phyloP scores from a whole-genome alignment of 1,139 yeast species.

The Geotrichum aggregatum region DNA sequence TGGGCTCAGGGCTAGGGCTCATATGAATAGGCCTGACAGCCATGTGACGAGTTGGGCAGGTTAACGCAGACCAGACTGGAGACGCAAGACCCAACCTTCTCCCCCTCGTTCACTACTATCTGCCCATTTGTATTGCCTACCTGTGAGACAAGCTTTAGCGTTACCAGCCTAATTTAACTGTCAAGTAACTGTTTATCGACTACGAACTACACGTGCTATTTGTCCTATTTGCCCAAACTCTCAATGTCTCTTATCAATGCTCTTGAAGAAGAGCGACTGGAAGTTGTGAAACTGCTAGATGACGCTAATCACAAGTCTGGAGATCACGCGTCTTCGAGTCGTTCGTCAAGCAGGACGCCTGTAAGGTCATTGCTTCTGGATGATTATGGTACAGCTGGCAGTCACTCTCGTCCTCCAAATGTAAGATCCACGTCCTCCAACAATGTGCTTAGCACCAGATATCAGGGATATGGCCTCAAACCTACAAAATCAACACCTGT shows the following conservation, averaged over 20 bases:
- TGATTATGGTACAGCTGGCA: neutral
- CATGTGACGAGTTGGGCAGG: too few relatives aligned
- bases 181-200: neutral
- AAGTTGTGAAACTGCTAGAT: constrained; percentile 40
- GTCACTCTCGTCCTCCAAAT: neutral
- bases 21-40: too few relatives aligned
- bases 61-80: too few relatives aligned
- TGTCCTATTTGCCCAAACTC: too few relatives aligned
- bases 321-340: constrained; percentile 10
- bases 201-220: too few relatives aligned
- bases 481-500: constrained; percentile 9
- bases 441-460: neutral
- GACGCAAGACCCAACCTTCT: neutral
- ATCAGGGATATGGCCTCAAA: constrained; percentile 2
- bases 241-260: constrained; percentile 50
- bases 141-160: neutral
- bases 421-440: neutral
- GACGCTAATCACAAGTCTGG: constrained; percentile 10
- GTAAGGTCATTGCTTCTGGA: constrained; percentile 15
- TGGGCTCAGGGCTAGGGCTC: neutral
- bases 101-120: neutral
- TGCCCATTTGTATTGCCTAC: neutral
- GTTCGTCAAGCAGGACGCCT: constrained; percentile 5
- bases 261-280: constrained; percentile 44
- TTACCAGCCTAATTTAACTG: neutral